phyloP scores from a whole-genome alignment of 78 protist species.

The Monosiga brevicollis region DNA sequence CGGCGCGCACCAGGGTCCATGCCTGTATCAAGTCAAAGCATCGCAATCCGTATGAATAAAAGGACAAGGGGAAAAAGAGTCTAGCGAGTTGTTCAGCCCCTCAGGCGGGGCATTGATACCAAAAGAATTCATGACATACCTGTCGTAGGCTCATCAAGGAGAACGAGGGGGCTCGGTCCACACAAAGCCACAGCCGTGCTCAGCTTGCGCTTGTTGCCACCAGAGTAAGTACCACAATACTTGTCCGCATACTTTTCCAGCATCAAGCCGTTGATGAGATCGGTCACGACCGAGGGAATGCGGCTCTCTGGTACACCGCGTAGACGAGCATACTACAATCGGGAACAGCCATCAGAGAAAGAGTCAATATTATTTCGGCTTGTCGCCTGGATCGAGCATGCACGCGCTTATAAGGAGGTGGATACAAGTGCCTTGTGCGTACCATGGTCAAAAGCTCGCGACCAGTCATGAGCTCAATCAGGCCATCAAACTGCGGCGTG shows the following conservation, averaged over 20 bases:
- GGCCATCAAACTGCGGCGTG: conserved; percentile 60
- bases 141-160: conserved; percentile 65
- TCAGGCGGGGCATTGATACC: too few relatives aligned
- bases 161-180: conserved; percentile 14
- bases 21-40: conserved; percentile 46
- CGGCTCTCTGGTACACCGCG: conserved; percentile 24
- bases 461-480: conserved; percentile 31
- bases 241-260: conserved; percentile 3
- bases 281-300: background rate
- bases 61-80: too few relatives aligned
- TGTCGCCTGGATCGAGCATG: too few relatives aligned
- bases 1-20: conserved; percentile 63
- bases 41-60: too few relatives aligned
- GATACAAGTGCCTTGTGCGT: too few relatives aligned
- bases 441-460: conserved; percentile 64
- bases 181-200: conserved; percentile 39
- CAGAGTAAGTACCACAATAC: conserved; percentile 28
- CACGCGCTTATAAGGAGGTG: too few relatives aligned
- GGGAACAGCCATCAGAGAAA: too few relatives aligned
- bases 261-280: background rate
- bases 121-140: too few relatives aligned
- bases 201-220: conserved; percentile 78
- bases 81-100: too few relatives aligned
- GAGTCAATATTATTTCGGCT: too few relatives aligned
- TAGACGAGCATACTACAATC: conserved; percentile 67